Percentiles rank a stretch among this genome's conserved stretches.
Conservation (phyloP, 2,329 filamentous ascomycete genomes). For the Coniochaeta hoffmannii region DNA sequence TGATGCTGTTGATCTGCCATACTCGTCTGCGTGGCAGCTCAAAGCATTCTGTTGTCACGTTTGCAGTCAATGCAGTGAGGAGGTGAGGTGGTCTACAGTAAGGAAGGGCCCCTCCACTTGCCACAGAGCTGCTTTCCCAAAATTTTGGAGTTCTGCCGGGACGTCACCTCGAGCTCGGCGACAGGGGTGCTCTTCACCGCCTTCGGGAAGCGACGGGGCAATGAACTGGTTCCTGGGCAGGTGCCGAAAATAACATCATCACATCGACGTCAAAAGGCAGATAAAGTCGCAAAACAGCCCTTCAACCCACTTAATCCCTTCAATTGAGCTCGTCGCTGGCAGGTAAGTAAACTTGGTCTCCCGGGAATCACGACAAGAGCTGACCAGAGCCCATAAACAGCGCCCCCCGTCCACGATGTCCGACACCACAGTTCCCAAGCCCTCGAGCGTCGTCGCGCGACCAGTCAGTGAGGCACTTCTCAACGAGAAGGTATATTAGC, state of each 20-base stretch:
- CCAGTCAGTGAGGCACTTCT: conserved; percentile 96
- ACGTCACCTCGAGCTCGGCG: not conserved
- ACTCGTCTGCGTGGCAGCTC: not conserved
- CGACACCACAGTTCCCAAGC: conserved; percentile 40
- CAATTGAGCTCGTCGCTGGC: not conserved
- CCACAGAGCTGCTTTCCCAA: not conserved
- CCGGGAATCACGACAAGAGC: not conserved
- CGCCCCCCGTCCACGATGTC: conserved; percentile 41
- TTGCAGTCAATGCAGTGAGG: too few species aligned
- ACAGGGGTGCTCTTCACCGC: conserved; percentile 29
- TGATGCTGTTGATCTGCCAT: not conserved
- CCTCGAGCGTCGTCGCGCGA: conserved; percentile 60
- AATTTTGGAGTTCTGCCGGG: conserved; percentile 7
- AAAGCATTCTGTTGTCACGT: not conserved
- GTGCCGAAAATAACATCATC: conserved; percentile 13
- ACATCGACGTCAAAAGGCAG: conserved; percentile 4
- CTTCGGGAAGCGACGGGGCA: conserved; percentile 23
- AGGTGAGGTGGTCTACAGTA: not conserved
- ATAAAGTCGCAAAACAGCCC: not conserved
- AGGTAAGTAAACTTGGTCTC: conserved; percentile 3
- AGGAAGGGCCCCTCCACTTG: not conserved
- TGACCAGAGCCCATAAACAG: not conserved
- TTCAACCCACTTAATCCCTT: not conserved
- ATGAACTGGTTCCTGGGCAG: conserved; percentile 10
- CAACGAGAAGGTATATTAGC: conserved; percentile 82